A percentile compares a stretch with the other conserved stretches of the same genome.
Conservation (phyloP, 106 monocot genomes). For the Dioscorea alata region DNA sequence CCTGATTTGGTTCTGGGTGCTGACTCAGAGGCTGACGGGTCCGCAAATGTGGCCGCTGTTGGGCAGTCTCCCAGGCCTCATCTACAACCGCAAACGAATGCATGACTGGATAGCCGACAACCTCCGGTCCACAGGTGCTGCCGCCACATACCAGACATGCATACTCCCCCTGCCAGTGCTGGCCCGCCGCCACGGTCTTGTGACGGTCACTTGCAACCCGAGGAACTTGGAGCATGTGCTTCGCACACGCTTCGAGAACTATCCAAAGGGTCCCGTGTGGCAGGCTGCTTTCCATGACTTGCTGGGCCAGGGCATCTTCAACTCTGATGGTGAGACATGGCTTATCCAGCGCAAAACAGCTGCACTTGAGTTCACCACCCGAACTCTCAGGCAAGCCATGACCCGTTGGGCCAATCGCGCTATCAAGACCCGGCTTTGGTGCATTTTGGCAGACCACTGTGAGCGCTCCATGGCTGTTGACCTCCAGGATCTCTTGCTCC, state of each 20-base stretch:
- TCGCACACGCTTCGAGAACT: slow-evolving; percentile 75
- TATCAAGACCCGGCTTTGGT: slow-evolving; percentile 59
- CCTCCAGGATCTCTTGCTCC: slow-evolving; percentile 75
- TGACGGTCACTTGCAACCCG: slow-evolving; percentile 83
- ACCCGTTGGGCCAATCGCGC: slow-evolving; percentile 61
- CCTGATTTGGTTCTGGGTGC: slow-evolving; percentile 52
- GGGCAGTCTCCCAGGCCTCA: slow-evolving; percentile 48
- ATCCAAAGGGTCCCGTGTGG: slow-evolving; percentile 81
- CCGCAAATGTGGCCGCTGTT: slow-evolving; percentile 59
- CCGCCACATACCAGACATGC: slow-evolving; percentile 80
- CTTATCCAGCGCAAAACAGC: slow-evolving; percentile 84
- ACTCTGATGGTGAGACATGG: slow-evolving; percentile 86
- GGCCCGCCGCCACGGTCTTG: slow-evolving; percentile 57
- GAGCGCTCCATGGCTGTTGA: slow-evolving; percentile 29
- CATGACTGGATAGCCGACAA: slow-evolving; percentile 75
- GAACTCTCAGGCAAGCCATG: slow-evolving; percentile 84
- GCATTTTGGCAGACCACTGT: slow-evolving; percentile 46
- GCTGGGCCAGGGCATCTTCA: slow-evolving; percentile 84
- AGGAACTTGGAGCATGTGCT: slow-evolving; percentile 83
- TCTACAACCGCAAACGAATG: slow-evolving; percentile 34
- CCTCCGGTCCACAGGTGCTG: slow-evolving; percentile 28
- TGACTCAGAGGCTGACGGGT: slow-evolving; percentile 37
- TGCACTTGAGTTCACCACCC: slow-evolving; percentile 90
- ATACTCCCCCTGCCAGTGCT: slow-evolving; percentile 48
- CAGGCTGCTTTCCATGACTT: slow-evolving; percentile 83